Conservation (phyloP, 352 stramenopile genomes). For the Phytopythium boreale region DNA sequence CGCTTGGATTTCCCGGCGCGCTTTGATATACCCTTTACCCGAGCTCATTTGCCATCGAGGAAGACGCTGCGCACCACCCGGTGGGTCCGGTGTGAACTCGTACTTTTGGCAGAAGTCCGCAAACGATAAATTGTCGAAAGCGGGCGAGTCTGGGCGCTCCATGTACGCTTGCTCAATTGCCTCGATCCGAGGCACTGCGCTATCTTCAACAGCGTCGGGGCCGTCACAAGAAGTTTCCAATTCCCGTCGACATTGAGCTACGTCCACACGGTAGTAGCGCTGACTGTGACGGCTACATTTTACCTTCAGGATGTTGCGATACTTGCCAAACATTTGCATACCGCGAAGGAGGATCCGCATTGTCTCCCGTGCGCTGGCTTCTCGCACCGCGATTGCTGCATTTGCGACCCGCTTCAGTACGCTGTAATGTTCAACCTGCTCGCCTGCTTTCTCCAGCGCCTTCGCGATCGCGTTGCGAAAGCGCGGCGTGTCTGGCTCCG, state of each 20-base stretch:
- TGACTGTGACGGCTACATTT: conserved; percentile 5
- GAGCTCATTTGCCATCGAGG: neutral
- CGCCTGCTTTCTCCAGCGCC: conserved; percentile 3
- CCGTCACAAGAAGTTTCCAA: neutral
- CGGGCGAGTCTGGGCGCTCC: neutral
- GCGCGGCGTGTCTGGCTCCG: conserved; percentile 13
- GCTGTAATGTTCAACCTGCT: neutral
- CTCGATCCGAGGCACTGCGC: neutral
- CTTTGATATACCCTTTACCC: neutral
- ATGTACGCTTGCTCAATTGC: neutral
- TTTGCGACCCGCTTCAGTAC: conserved; percentile 6
- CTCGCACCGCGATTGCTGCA: neutral
- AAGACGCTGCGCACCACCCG: neutral
- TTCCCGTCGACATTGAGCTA: neutral
- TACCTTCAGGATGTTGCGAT: conserved; percentile 1
- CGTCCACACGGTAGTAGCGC: conserved; percentile 9
- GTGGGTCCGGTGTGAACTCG: neutral
- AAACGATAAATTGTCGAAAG: neutral
- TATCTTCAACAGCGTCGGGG: neutral
- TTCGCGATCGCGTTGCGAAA: conserved; percentile 9
- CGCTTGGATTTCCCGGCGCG: neutral
- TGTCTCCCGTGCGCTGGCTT: conserved; percentile 2
- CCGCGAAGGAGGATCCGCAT: neutral
- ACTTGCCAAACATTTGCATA: conserved; percentile 11
- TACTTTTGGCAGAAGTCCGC: neutral